Evolutionary conservation across 371 early-diverging fungal genomes (phyloP), one percentile per base, ranked within the genome.

Genomic region (Mortierella sp.): DNA sequence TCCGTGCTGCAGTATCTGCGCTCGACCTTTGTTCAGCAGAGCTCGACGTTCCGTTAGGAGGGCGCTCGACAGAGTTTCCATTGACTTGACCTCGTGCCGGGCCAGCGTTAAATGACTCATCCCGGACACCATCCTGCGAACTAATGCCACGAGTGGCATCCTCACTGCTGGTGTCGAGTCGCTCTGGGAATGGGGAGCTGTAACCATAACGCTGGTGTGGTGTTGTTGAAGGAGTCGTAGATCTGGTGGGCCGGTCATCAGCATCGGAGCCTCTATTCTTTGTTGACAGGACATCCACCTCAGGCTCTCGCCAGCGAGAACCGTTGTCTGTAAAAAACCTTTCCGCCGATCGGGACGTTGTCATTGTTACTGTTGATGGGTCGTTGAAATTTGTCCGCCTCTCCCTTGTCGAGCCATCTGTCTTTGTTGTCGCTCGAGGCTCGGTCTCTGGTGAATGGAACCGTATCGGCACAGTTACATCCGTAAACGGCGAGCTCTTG

Each of bases 401-500:
- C 51, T 74, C 44, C 48, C 41, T n/a, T 46, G 3, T 32, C 10
- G 48, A 48, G 63, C 8, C 18, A 71, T 48, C 65, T 7, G 38
- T 16, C 11, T 70, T 63, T 60, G 74, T 14, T 12, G 1, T 12
- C n/a, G 1, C 35, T 29, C 49, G 65, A 46, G 60, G 8, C 18
- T 75, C 70, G 2, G 27, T 70, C 14, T 65, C 78, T 1, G 81
- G 81, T 12, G 81, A 75, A 10, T 70, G 70, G 55, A 81, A 84
- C 14, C 82, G 86, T 32, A 85, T 79, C 3, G 86, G 79, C 0
- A 79, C 75, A 24, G 35, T 48, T 10, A 79, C 76, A 48, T 85
- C 79, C 43, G 65, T 68, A 49, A 85, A 81, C 14, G 81, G 60
- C 1, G 86, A 81, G 24, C 74, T 74, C 55, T 75, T 77, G 0